Conservation (phyloP, 441 rosid genomes). For the Erysimum pusillum region DNA sequence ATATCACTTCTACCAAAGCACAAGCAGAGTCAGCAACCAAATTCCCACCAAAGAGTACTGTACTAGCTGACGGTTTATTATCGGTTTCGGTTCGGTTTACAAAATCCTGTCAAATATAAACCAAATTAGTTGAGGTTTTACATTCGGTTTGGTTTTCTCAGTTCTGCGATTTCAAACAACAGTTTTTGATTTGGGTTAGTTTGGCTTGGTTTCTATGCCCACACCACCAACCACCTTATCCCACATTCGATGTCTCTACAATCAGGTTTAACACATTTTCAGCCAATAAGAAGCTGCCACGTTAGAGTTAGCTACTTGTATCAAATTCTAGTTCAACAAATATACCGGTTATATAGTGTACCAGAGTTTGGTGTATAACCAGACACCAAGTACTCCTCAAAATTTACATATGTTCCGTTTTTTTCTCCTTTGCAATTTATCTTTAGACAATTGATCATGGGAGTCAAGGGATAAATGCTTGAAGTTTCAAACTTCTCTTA, state of each 20-base stretch:
- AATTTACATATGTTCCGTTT: slow-evolving; percentile 16
- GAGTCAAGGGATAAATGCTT: neutral
- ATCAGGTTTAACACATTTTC: neutral
- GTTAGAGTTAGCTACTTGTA: slow-evolving; percentile 1
- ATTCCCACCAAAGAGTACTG: slow-evolving; percentile 18
- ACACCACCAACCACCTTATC: neutral
- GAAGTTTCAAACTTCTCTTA: slow-evolving; percentile 28
- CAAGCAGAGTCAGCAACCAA: slow-evolving; percentile 20
- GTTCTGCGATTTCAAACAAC: neutral
- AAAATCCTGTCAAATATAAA: neutral
- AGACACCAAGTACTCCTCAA: neutral
- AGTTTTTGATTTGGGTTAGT: neutral
- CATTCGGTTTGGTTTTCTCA: slow-evolving; percentile 10
- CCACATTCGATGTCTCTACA: neutral
- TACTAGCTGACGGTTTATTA: slow-evolving; percentile 26
- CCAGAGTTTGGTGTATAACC: neutral
- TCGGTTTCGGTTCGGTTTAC: slow-evolving; percentile 28
- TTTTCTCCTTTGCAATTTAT: neutral
- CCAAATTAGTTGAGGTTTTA: neutral
- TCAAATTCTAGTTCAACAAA: neutral
- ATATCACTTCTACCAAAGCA: neutral
- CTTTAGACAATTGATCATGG: slow-evolving; percentile 11
- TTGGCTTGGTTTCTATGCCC: slow-evolving; percentile 13
- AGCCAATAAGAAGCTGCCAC: neutral
- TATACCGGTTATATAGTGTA: slow-evolving; percentile 28